These are phyloP conservation scores for Neltuma alba DNA, from an alignment of 306 rosid genomes.

Conservation along the genomic window DNA sequence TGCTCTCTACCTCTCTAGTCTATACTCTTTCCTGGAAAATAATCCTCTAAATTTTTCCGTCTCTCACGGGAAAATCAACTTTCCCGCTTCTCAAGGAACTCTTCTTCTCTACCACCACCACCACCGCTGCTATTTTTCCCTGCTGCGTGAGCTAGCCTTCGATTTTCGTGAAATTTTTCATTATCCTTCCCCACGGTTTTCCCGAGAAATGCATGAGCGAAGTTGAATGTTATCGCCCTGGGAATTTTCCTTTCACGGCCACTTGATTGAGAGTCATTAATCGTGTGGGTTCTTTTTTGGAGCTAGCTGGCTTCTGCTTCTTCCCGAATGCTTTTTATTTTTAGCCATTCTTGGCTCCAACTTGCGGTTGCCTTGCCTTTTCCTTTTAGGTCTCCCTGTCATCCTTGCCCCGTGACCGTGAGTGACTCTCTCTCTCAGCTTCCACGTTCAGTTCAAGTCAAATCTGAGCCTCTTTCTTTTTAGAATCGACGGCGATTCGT, in stretches of 20 bases:
- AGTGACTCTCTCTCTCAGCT: neutral
- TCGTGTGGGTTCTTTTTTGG: conserved; percentile 2
- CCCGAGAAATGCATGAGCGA: conserved; percentile 2
- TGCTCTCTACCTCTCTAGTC: neutral
- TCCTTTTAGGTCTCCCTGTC: conserved; percentile 16
- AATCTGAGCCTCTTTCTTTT: conserved; percentile 25
- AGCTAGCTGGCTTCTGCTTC: conserved; percentile 13
- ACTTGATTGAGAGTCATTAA: conserved; percentile 22
- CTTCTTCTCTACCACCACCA: neutral
- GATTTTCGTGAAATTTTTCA: neutral
- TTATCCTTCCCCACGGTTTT: conserved; percentile 9
- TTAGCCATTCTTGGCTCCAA: neutral
- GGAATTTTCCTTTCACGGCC: neutral
- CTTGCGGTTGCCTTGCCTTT: conserved; percentile 32
- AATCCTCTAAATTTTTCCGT: neutral
- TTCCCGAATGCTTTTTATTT: conserved; percentile 9
- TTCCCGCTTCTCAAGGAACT: neutral
- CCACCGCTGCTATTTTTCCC: neutral
- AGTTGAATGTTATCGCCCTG: neutral
- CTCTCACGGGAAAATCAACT: neutral
- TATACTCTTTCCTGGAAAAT: conserved; percentile 14
- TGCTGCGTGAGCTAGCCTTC: neutral
- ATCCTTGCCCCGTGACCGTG: conserved; percentile 22
- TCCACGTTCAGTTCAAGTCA: conserved; percentile 30
- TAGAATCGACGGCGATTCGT: conserved; percentile 55